phyloP scores from a whole-genome alignment of 2,329 filamentous ascomycete species.

The Colletotrichum trifolii region DNA sequence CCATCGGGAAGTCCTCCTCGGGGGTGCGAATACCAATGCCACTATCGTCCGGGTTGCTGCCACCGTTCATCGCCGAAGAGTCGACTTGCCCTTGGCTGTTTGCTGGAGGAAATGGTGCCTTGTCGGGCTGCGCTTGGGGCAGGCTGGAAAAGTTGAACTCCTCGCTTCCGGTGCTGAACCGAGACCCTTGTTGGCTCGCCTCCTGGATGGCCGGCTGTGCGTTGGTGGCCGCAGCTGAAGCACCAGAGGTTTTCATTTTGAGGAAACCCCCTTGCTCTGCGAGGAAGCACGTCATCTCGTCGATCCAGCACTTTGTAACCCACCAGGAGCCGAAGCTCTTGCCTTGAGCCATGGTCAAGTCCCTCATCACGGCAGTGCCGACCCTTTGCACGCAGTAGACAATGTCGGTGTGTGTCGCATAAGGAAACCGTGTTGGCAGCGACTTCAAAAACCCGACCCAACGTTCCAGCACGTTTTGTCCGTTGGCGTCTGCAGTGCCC shows the following conservation, averaged over 20 bases:
- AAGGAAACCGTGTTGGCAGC: slow-evolving; percentile 77
- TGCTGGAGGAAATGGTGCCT: slow-evolving; percentile 61
- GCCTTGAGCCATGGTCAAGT: slow-evolving; percentile 81
- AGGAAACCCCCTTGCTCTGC: slow-evolving; percentile 93
- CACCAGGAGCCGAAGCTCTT: slow-evolving; percentile 92
- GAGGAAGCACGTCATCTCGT: slow-evolving; percentile 92
- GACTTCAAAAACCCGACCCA: slow-evolving; percentile 80
- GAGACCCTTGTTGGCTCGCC: slow-evolving; percentile 48
- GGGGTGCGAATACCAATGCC: slow-evolving; percentile 78
- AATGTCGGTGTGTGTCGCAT: slow-evolving; percentile 77
- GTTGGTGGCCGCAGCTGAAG: slow-evolving; percentile 44
- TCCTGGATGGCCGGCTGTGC: slow-evolving; percentile 51
- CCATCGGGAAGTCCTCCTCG: slow-evolving; percentile 71
- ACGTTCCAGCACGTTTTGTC: slow-evolving; percentile 78
- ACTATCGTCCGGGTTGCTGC: slow-evolving; percentile 69
- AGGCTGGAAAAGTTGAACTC: slow-evolving; percentile 57
- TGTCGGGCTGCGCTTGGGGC: slow-evolving; percentile 60
- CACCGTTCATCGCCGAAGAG: slow-evolving; percentile 54
- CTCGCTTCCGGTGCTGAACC: slow-evolving; percentile 58
- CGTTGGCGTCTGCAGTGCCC: slow-evolving; percentile 51
- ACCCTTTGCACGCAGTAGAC: slow-evolving; percentile 81
- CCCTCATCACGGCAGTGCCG: slow-evolving; percentile 81
- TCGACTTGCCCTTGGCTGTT: slow-evolving; percentile 57
- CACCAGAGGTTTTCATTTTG: slow-evolving; percentile 60
- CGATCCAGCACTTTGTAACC: slow-evolving; percentile 95